Conservation (phyloP, 1,284 basidiomycete species). For the Moniliophthora roreri region DNA sequence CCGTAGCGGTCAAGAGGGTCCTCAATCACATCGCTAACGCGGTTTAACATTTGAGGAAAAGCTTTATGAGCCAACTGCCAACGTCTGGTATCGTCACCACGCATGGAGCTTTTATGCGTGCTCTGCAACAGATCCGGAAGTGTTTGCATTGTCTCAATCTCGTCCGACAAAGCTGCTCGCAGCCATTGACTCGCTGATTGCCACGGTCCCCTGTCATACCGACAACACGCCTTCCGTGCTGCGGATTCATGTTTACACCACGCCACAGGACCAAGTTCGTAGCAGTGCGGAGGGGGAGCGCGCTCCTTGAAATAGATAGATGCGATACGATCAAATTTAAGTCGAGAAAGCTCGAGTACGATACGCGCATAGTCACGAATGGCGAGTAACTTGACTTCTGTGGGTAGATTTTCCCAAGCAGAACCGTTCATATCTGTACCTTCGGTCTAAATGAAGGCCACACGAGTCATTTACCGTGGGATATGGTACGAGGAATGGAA, state of each 20-base stretch:
- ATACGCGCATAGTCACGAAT: constrained; percentile 23
- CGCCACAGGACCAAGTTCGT: constrained; percentile 19
- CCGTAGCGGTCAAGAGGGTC: constrained; percentile 23
- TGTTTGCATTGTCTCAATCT: constrained; percentile 20
- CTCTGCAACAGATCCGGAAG: constrained; percentile 18
- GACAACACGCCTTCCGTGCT: constrained; percentile 12
- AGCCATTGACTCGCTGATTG: constrained; percentile 21
- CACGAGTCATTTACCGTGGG: neutral
- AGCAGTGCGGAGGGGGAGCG: constrained; percentile 15
- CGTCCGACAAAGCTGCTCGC: constrained; percentile 19
- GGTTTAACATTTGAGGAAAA: constrained; percentile 18
- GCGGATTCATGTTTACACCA: constrained; percentile 23
- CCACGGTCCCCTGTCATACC: constrained; percentile 22
- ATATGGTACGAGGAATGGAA: neutral
- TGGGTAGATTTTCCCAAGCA: constrained; percentile 21
- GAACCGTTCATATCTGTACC: constrained; percentile 20
- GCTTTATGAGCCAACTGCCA: constrained; percentile 16
- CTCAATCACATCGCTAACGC: constrained; percentile 18
- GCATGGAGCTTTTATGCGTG: constrained; percentile 10
- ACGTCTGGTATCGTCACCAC: constrained; percentile 6
- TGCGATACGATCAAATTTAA: constrained; percentile 22
- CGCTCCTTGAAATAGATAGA: constrained; percentile 23
- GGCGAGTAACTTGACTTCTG: constrained; percentile 19
- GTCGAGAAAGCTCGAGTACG: constrained; percentile 19
- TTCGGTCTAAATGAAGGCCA: constrained; percentile 13